Evolutionary conservation across 352 stramenopile genomes (phyloP).

Genomic region (Globisporangium carolinianum): DNA sequence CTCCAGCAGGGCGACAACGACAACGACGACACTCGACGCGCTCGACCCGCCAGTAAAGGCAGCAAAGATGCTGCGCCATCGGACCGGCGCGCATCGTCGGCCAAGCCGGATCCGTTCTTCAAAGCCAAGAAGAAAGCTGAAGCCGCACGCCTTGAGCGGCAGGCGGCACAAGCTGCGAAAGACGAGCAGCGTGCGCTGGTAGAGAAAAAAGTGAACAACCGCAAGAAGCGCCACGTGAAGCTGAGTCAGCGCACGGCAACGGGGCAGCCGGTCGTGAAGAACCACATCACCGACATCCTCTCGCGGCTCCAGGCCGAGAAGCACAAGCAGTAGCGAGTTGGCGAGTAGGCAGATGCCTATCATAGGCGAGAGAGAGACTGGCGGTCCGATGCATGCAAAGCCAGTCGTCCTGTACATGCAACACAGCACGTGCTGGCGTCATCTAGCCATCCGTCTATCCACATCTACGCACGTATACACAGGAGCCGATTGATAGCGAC

Average conservation of each 20-base stretch:
- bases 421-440: too few species aligned
- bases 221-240: conserved; percentile 87
- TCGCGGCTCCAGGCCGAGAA: conserved; percentile 57
- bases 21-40: conserved; percentile 7
- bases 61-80: background rate
- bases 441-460: too few species aligned
- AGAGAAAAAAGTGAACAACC: conserved; percentile 69
- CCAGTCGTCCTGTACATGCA: too few species aligned
- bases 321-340: conserved; percentile 5
- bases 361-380: too few species aligned
- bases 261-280: conserved; percentile 77
- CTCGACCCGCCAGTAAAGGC: too few species aligned
- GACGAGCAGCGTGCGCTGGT: conserved; percentile 38
- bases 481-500: too few species aligned
- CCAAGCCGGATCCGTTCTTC: conserved; percentile 76
- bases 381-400: too few species aligned
- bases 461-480: too few species aligned
- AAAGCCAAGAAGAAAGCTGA: conserved; percentile 79
- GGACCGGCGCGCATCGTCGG: conserved; percentile 8
- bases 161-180: conserved; percentile 34
- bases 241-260: conserved; percentile 70
- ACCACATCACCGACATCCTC: conserved; percentile 83
- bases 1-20: conserved; percentile 29
- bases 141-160: conserved; percentile 40
- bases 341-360: too few species aligned